Percentiles rank a stretch among this genome's conserved stretches.
Conservation (phyloP, 495 filamentous ascomycete genomes). For the Monascus purpureus region DNA sequence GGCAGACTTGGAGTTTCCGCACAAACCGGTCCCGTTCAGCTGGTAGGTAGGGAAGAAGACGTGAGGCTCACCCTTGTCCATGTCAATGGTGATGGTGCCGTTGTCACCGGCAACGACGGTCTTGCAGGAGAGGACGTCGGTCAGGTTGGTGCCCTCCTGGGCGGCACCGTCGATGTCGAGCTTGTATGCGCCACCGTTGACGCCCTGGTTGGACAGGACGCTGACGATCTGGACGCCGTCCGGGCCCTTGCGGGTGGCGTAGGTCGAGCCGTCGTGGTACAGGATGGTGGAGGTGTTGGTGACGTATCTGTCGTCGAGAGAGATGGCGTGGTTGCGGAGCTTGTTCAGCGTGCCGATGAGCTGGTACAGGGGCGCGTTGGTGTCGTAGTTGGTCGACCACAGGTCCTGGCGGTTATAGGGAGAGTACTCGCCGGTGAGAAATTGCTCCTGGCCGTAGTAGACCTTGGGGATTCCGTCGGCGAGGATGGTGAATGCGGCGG, state of each 20-base stretch:
- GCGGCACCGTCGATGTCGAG: slow-evolving; percentile 23
- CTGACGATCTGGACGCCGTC: slow-evolving; percentile 40
- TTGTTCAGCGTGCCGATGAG: slow-evolving; percentile 44
- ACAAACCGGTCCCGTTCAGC: neutral
- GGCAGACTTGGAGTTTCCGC: neutral
- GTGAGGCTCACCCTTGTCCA: slow-evolving; percentile 35
- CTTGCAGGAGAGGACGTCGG: slow-evolving; percentile 36
- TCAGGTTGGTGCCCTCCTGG: slow-evolving; percentile 18
- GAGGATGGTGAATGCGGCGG: slow-evolving; percentile 58
- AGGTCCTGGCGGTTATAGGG: slow-evolving; percentile 61
- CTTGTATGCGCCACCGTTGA: slow-evolving; percentile 23
- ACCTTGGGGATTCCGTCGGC: slow-evolving; percentile 51
- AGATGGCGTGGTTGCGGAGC: slow-evolving; percentile 42
- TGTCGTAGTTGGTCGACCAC: slow-evolving; percentile 54
- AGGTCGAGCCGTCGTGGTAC: slow-evolving; percentile 13
- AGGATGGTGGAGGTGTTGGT: slow-evolving; percentile 39
- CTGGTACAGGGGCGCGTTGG: slow-evolving; percentile 42
- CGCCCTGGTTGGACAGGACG: slow-evolving; percentile 44
- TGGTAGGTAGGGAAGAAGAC: slow-evolving; percentile 23
- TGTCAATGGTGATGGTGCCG: slow-evolving; percentile 32
- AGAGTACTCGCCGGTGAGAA: slow-evolving; percentile 40
- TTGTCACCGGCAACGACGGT: slow-evolving; percentile 22
- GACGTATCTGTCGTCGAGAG: slow-evolving; percentile 32
- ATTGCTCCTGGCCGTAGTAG: slow-evolving; percentile 64
- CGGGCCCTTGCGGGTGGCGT: slow-evolving; percentile 37